These are phyloP conservation scores for Starmerella apis DNA, from an alignment of 805 yeast genomes.

Conservation along the genomic window DNA sequence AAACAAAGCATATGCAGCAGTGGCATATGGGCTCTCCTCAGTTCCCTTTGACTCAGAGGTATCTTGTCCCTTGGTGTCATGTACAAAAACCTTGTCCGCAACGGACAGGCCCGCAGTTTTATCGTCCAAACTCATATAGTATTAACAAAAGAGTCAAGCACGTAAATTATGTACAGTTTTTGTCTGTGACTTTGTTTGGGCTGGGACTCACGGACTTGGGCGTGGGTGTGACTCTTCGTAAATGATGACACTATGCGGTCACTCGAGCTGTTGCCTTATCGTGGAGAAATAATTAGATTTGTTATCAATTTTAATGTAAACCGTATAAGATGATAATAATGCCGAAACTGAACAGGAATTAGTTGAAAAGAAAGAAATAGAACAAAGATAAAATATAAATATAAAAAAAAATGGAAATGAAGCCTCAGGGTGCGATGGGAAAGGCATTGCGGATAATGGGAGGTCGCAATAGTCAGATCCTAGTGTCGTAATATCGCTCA, in stretches of 20 bases:
- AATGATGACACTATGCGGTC: not conserved
- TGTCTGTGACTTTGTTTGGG: not conserved
- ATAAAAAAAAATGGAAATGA: too few species aligned
- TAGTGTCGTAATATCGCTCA: too few species aligned
- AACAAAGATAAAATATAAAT: too few species aligned
- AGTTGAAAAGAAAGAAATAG: too few species aligned
- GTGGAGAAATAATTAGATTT: not conserved
- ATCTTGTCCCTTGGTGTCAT: constrained; percentile 45
- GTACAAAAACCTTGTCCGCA: constrained; percentile 42
- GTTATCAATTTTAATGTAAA: too few species aligned
- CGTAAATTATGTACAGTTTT: not conserved
- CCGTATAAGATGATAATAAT: not conserved
- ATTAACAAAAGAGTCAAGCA: not conserved
- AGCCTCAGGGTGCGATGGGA: too few species aligned
- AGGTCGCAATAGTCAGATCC: too few species aligned
- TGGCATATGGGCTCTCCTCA: constrained; percentile 59
- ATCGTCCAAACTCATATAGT: constrained; percentile 18
- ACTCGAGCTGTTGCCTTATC: not conserved
- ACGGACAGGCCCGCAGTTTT: constrained; percentile 21
- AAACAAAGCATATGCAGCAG: constrained; percentile 73
- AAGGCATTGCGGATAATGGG: too few species aligned
- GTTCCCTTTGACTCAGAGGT: constrained; percentile 47
- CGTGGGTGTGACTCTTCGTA: not conserved
- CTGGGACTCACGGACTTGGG: not conserved
- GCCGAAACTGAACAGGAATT: too few species aligned